Percentiles rank a stretch among this genome's conserved stretches.
phyloP scores from a whole-genome alignment of 2,329 filamentous ascomycete genomes.

The Diaporthe batatas region DNA sequence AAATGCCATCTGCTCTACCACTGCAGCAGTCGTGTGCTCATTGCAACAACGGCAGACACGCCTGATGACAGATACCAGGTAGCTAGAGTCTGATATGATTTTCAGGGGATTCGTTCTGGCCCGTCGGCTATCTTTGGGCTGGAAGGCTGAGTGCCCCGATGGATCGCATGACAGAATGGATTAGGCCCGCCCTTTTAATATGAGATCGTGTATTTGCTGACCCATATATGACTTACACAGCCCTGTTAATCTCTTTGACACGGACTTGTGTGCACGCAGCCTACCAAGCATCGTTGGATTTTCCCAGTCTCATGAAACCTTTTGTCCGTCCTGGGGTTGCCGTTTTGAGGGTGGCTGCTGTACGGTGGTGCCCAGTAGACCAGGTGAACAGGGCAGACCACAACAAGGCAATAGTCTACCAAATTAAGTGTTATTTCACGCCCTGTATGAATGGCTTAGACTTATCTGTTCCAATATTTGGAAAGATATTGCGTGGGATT shows the following conservation, averaged over 20 bases:
- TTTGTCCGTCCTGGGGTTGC: not conserved
- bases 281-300: not conserved
- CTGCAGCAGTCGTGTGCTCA: not conserved
- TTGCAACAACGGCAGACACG: not conserved
- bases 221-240: constrained; percentile 14
- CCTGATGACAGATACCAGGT: not conserved
- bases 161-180: constrained; percentile 18
- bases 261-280: not conserved
- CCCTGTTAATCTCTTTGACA: constrained; percentile 16
- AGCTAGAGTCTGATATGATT: not conserved
- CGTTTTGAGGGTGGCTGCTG: no score
- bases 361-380: not conserved
- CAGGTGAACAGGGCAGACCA: not conserved
- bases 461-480: not conserved
- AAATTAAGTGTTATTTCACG: no score
- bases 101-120: not conserved
- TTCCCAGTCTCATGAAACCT: not conserved
- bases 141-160: not conserved
- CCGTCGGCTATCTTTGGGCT: not conserved
- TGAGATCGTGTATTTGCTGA: constrained; percentile 12
- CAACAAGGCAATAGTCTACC: no score
- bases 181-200: constrained; percentile 30
- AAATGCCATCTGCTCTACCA: constrained; percentile 19
- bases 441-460: no score
- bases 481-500: not conserved